Conservation (phyloP, 257 asterid genomes). For the Plectranthus barbatus region DNA sequence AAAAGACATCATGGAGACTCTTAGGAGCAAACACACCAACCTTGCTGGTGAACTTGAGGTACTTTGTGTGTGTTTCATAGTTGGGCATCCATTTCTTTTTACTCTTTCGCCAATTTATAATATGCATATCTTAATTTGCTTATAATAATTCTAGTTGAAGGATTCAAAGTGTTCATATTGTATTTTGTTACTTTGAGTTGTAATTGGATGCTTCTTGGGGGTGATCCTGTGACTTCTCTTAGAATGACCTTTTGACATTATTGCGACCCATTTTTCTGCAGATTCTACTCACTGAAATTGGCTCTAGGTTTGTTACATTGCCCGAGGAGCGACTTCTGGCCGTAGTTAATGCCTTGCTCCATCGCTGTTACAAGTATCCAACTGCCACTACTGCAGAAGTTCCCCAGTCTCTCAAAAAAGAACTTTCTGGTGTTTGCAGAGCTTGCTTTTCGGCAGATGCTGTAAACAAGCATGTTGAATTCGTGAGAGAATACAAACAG, state of each 20-base stretch:
- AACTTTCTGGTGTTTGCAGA: constrained; percentile 99
- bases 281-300: constrained; percentile 92
- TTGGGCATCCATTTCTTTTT: constrained; percentile 6
- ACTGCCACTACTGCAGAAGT: constrained; percentile 99
- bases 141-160: background rate
- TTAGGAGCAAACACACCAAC: constrained; percentile 89
- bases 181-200: background rate
- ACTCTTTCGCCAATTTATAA: background rate
- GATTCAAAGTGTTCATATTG: background rate
- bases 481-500: constrained; percentile 94
- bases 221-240: constrained; percentile 6
- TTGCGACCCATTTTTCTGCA: constrained; percentile 22
- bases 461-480: constrained; percentile 96
- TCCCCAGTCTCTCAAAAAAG: constrained; percentile 93
- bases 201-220: background rate
- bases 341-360: constrained; percentile 96
- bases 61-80: constrained; percentile 11
- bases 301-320: constrained; percentile 90
- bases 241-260: background rate
- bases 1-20: constrained; percentile 96
- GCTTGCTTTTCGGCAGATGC: constrained; percentile 99
- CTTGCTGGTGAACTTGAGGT: constrained; percentile 99
- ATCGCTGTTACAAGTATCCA: constrained; percentile 98
- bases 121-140: background rate
- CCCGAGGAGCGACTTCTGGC: constrained; percentile 99